phyloP scores from a whole-genome alignment of 2,329 filamentous ascomycete species.

The Dendryphion nanum region DNA sequence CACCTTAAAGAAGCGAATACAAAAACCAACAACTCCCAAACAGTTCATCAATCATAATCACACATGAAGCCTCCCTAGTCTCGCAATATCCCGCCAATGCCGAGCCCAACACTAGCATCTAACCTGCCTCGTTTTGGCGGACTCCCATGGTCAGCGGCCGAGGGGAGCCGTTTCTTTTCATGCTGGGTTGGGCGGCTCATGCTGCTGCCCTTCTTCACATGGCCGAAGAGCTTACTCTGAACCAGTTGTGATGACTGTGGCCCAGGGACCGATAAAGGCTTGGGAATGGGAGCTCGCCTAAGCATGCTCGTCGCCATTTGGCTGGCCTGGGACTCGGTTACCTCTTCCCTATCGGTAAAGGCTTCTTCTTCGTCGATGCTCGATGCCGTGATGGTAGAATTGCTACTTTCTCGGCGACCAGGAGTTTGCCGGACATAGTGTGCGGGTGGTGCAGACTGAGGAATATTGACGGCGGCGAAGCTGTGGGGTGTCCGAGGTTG shows the following conservation, averaged over 20 bases:
- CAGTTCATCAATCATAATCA: too few species aligned
- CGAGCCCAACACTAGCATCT: constrained; percentile 53
- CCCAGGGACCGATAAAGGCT: constrained; percentile 27
- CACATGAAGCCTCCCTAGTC: too few species aligned
- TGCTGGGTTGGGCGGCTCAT: constrained; percentile 28
- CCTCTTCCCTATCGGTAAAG: constrained; percentile 61
- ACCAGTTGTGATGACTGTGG: constrained; percentile 43
- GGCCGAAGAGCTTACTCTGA: constrained; percentile 64
- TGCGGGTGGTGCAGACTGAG: constrained; percentile 43
- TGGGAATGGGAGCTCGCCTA: constrained; percentile 54
- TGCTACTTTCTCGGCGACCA: constrained; percentile 65
- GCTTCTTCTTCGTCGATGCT: constrained; percentile 43
- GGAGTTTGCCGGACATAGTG: constrained; percentile 31
- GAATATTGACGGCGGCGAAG: constrained; percentile 29
- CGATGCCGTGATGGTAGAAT: constrained; percentile 50
- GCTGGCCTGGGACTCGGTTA: constrained; percentile 74
- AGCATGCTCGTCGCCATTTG: constrained; percentile 75
- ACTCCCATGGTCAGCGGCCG: constrained; percentile 24
- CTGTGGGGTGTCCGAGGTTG: constrained; percentile 50
- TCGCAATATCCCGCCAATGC: constrained; percentile 49
- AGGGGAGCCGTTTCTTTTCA: constrained; percentile 31
- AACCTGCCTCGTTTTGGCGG: constrained; percentile 52
- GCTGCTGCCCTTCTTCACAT: constrained; percentile 56
- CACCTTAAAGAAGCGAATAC: too few species aligned
- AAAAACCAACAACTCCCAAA: too few species aligned